Conservation (phyloP, 768 basidiomycete genomes). For the Hericium coralloides region DNA sequence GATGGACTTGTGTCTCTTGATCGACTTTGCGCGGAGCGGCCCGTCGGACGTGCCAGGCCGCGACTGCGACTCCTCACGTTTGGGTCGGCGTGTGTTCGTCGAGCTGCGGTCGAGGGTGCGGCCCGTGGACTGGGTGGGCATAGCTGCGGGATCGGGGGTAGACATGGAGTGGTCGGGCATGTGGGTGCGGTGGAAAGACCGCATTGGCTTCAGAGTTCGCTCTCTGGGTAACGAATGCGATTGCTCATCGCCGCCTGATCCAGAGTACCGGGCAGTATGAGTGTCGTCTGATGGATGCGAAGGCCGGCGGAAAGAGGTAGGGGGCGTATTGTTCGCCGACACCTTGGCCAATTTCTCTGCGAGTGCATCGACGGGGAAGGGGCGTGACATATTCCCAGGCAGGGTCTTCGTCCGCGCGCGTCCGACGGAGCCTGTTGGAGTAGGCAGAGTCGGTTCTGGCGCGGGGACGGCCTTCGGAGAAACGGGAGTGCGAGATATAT, state of each 20-base stretch:
- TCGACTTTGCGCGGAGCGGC: background rate
- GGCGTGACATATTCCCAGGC: slow-evolving; percentile 7
- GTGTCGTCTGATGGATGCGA: no score
- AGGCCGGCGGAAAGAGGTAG: background rate
- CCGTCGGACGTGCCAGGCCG: background rate
- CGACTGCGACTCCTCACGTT: slow-evolving; percentile 14
- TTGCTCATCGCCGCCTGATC: slow-evolving; percentile 1
- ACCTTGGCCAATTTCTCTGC: slow-evolving; percentile 10
- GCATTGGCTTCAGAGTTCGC: slow-evolving; percentile 35
- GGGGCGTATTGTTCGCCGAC: slow-evolving; percentile 1
- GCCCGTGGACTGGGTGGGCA: background rate
- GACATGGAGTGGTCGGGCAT: slow-evolving; percentile 21
- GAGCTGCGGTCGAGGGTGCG: slow-evolving; percentile 7
- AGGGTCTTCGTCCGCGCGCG: slow-evolving; percentile 12
- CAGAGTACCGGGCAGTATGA: no score
- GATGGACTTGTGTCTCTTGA: slow-evolving; percentile 16
- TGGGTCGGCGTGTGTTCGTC: slow-evolving; percentile 19
- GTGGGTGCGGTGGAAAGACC: slow-evolving; percentile 52
- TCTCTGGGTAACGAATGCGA: slow-evolving; percentile 13
- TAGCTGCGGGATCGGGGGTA: background rate
- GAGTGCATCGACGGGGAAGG: slow-evolving; percentile 10
- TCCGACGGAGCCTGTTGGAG: background rate
- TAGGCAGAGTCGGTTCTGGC: background rate
- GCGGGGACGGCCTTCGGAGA: background rate
- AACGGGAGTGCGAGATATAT: background rate